Evolutionary conservation across 768 basidiomycete genomes (phyloP), one percentile per base, ranked within the genome.

Genomic region (Boletus sensibilis): DNA sequence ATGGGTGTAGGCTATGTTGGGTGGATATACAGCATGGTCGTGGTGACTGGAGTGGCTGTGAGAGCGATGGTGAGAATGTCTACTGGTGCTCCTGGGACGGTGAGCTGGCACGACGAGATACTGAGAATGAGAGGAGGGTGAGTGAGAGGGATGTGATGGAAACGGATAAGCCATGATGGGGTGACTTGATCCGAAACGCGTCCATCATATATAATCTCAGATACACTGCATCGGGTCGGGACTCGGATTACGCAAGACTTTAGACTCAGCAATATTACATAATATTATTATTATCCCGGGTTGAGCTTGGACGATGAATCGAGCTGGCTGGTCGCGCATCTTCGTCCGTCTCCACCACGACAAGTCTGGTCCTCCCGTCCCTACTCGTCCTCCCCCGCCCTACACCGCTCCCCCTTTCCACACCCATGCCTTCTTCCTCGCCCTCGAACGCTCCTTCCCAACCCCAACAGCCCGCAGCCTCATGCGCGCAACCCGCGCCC

Each of bases 401-500:
- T 87, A 88, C 68, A 70, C 81, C 16, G 80, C 79, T 34, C 90
- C 91, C 9, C 92, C 92, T 0, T 94, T 94, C 67, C 80, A 94
- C 64, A 94, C 92, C 2, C 87, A 94, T 71, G 75, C 79, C 3
- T 92, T 94, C 75, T 87, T 91, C 59, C 65, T 68, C 23, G 85
- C 79, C 1, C 75, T 94, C 44, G 88, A 92, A 62, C 82, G 79
- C 69, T 84, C 85, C 0, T 93, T 94, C 65, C 82, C 90, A 0
- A 84, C 85, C 0, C 79, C 81, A 3, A 86, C 87, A 1, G 90
- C 92, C 13, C 82, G 82, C 39, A 85, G 84, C 65, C 80, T 94
- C 52, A 94, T 92, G 92, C 83, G 87, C 3, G 92, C 90, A 2
- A 91, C 88, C 12, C 78, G 89, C 35, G 92, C 89, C 0, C 73